Evolutionary conservation across 495 filamentous ascomycete genomes (phyloP).

Genomic region (Tricharina praecox): DNA sequence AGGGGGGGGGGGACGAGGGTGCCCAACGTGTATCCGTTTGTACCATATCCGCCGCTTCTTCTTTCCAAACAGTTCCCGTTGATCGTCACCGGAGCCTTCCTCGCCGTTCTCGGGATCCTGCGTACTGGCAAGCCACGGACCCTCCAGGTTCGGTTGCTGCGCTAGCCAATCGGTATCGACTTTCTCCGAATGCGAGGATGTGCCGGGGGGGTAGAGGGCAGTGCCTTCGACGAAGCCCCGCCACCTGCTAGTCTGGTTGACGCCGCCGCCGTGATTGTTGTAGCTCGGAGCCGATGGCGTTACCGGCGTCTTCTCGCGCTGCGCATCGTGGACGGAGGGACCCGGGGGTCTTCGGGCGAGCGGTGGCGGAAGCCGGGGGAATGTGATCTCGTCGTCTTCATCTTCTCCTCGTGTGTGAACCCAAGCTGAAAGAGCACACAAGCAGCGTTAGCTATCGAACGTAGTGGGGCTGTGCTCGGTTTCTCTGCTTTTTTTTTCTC

Average conservation of each 20-base stretch:
- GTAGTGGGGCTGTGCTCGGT: no score
- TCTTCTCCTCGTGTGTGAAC: constrained; percentile 25
- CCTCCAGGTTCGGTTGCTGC: constrained; percentile 27
- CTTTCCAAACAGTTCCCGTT: constrained; percentile 8
- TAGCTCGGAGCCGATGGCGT: constrained; percentile 19
- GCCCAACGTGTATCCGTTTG: constrained; percentile 34
- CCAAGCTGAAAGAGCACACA: constrained; percentile 18
- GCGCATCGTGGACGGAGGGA: constrained; percentile 24
- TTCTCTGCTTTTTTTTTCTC: no score
- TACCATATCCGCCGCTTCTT: constrained; percentile 37
- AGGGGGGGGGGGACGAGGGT: constrained; percentile 3
- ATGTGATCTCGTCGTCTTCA: constrained; percentile 18
- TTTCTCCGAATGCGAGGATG: constrained; percentile 33
- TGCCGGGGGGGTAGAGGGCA: constrained; percentile 33
- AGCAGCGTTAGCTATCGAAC: constrained; percentile 1
- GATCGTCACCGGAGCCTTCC: constrained; percentile 27
- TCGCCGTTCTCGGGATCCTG: constrained; percentile 35
- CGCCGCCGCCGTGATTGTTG: no score
- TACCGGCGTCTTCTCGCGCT: constrained; percentile 25
- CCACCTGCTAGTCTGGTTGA: constrained; percentile 41
- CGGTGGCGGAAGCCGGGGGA: constrained; percentile 14
- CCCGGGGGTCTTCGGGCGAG: constrained; percentile 23
- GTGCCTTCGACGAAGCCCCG: constrained; percentile 40
- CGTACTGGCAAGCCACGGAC: constrained; percentile 40
- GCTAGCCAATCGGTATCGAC: constrained; percentile 45